Base-by-base conservation (phyloP, 139 green algal species). In the Parachlorella kessleri region DNA sequence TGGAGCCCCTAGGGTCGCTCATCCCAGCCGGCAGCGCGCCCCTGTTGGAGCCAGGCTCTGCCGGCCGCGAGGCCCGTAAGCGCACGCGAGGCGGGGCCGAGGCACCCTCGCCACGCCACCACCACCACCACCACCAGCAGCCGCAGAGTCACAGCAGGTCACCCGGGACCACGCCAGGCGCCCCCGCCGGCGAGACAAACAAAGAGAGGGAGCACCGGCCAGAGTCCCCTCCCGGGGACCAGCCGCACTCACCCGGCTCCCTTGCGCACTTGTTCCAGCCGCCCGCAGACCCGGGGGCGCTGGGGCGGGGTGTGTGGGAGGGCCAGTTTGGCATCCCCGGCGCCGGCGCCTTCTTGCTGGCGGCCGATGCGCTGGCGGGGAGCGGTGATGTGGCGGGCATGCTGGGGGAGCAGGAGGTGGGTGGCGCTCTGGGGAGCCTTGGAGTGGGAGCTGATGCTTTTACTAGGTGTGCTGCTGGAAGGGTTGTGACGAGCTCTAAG, bases 261-360 rank as follows among this genome's bases (percentile, higher is more conserved):
- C 59, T 86, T 24, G 37, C 42, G 8, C 65, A 69, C n/a, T n/a
- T 86, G 55, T n/a, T 83, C 64, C 76, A 83, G 59, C 75, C 75
- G 23, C 53, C 81, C 4, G 55, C 28, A 0, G 67, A 78, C 70
- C 64, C 69, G 30, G 0, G 4, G 3, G 23, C 68, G 41, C 75
- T 81, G 14, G 37, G 54, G n/a, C 33, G 59, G 33, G 39, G 70
- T 26, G 70, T 81, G 64, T 87, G 82, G 82, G 38, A 80, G 72
- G 77, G 77, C 1, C 41, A 66, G 36, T 73, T 84, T 23, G 40
- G 59, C 26, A 48, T 87, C 53, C 82, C 82, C 24, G 76, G 75
- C 39, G 48, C 24, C 21, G 82, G 82, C 9, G 72, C 54, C 48
- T 71, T 73, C 36, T 75, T 55, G 75, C 59, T 81, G 18, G 28